Conservation (phyloP, 169 alveolate species). For the Theileria orientalis region DNA sequence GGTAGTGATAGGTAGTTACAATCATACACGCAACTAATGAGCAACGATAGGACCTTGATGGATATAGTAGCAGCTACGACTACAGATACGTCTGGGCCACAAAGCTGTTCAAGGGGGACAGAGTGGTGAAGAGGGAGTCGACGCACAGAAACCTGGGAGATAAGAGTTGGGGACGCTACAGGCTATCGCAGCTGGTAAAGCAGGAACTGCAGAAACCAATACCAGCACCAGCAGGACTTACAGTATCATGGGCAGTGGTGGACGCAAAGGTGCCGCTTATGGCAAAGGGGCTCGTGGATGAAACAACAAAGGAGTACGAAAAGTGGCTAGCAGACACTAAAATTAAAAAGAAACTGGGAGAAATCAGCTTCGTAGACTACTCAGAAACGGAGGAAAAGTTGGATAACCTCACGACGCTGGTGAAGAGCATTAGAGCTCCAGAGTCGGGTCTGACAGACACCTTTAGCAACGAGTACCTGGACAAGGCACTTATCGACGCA, state of each 20-base stretch:
- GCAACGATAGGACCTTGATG: constrained; percentile 26
- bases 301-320: constrained; percentile 37
- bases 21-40: neutral
- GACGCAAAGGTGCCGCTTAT: constrained; percentile 51
- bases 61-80: constrained; percentile 56
- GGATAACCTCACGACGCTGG: constrained; percentile 24
- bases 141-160: constrained; percentile 25
- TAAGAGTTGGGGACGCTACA: constrained; percentile 57
- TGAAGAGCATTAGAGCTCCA: constrained; percentile 17
- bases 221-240: constrained; percentile 62
- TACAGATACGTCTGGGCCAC: constrained; percentile 59
- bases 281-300: constrained; percentile 35
- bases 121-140: constrained; percentile 65
- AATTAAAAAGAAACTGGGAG: constrained; percentile 14
- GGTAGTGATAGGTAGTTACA: neutral
- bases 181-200: constrained; percentile 39
- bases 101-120: constrained; percentile 59
- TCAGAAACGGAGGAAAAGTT: constrained; percentile 33
- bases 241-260: constrained; percentile 59
- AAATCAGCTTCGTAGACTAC: constrained; percentile 34
- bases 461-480: neutral
- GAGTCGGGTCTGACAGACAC: neutral
- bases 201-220: constrained; percentile 56
- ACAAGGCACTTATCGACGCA: constrained; percentile 46
- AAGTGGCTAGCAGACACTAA: constrained; percentile 15